These are phyloP conservation scores for Yamadazyma endophytica DNA, from an alignment of 805 yeast species.

Conservation along the genomic window DNA sequence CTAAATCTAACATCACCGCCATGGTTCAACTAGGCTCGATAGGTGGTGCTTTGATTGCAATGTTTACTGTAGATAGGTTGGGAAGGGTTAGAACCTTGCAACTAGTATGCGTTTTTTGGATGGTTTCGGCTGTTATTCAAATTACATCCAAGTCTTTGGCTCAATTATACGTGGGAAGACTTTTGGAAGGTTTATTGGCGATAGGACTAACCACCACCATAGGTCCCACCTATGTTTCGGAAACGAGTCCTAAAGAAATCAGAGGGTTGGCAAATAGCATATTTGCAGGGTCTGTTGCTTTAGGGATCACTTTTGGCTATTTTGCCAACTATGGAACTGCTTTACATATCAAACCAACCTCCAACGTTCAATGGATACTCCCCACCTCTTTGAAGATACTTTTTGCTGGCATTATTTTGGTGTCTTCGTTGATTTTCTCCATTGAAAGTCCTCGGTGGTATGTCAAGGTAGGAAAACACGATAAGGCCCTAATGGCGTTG, in stretches of 20 bases:
- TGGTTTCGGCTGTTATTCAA: constrained; percentile 43
- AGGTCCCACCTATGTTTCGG: constrained; percentile 51
- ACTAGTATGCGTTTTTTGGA: constrained; percentile 37
- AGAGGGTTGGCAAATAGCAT: constrained; percentile 48
- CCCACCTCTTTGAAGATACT: constrained; percentile 45
- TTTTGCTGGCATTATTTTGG: constrained; percentile 42
- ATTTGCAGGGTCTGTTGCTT: constrained; percentile 54
- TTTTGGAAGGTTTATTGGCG: constrained; percentile 46
- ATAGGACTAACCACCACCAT: constrained; percentile 52
- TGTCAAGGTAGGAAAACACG: constrained; percentile 34
- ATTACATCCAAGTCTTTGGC: constrained; percentile 42
- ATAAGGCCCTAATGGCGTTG: constrained; percentile 33
- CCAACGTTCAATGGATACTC: constrained; percentile 44
- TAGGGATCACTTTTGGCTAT: constrained; percentile 47
- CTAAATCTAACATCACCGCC: constrained; percentile 48
- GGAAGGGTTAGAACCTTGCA: constrained; percentile 50
- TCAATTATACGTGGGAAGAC: constrained; percentile 50
- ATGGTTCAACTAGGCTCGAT: constrained; percentile 56
- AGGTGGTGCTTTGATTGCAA: constrained; percentile 48
- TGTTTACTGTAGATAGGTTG: constrained; percentile 42
- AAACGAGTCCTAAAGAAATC: constrained; percentile 47
- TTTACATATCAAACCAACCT: constrained; percentile 9
- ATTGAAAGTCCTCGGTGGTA: constrained; percentile 51
- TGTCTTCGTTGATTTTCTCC: constrained; percentile 37
- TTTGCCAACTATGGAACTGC: constrained; percentile 33